These are phyloP conservation scores for Aspergillus sp. DNA, from an alignment of 2,329 filamentous ascomycete species.

Conservation along the genomic window DNA sequence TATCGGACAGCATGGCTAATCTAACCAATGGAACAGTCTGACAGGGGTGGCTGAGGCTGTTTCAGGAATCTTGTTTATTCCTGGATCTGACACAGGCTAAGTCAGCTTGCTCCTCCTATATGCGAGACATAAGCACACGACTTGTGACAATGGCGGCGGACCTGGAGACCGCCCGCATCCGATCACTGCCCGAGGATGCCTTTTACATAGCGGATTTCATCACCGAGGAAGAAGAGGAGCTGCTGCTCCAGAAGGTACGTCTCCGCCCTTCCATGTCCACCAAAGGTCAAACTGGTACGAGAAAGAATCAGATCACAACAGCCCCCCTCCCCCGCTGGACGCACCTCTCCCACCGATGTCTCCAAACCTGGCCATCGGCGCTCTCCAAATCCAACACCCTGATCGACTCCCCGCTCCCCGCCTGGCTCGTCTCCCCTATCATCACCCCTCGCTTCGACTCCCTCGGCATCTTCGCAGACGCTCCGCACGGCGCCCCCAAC, in stretches of 20 bases:
- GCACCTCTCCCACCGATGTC: constrained; percentile 77
- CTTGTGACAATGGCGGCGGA: constrained; percentile 11
- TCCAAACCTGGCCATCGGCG: constrained; percentile 87
- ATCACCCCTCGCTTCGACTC: constrained; percentile 52
- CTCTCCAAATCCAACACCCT: constrained; percentile 73
- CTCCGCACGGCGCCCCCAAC: constrained; percentile 76
- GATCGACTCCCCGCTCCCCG: constrained; percentile 66
- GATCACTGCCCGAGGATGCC: constrained; percentile 45
- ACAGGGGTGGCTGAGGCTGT: neutral
- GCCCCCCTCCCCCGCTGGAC: constrained; percentile 80
- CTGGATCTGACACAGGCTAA: too few species aligned
- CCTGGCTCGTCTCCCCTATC: constrained; percentile 71
- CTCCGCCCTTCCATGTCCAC: neutral
- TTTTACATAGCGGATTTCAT: constrained; percentile 91
- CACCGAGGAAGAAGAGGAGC: constrained; percentile 66
- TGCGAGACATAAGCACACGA: neutral
- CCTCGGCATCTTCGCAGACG: constrained; percentile 54
- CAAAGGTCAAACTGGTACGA: neutral
- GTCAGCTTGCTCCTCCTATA: too few species aligned
- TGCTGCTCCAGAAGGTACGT: constrained; percentile 61
- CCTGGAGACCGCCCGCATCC: constrained; percentile 32
- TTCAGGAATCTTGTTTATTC: too few species aligned
- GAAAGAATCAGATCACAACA: constrained; percentile 39
- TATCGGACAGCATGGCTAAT: too few species aligned
- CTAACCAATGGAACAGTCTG: too few species aligned